Base-by-base conservation (phyloP, 257 asterid genomes). In the Penstemon eatonii region DNA sequence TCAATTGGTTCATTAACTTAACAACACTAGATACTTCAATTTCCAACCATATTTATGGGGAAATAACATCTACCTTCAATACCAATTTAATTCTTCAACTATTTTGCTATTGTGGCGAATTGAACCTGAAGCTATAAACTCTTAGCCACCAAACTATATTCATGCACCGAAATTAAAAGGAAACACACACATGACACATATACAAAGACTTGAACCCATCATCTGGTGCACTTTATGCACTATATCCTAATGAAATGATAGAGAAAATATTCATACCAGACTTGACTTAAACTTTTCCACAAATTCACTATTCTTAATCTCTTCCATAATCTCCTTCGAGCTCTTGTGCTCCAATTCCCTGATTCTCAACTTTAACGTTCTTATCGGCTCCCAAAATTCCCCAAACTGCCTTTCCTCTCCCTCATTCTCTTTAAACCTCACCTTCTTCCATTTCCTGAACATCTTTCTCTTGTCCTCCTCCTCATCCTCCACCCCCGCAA, bases 271-370 rank as follows among this genome's bases (percentile, higher is more conserved):
- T 25, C 82, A 6, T 86, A 94, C 99, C 97, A 91, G 83, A 74
- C 98, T 87, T 37, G 98, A 91, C 80, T 91, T 94, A 37, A 87
- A 77, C 76, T 94, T 94, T 79, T 72, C 98, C 60, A 91, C 86
- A 54, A 94, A 86, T 81, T 94, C 95, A 67, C 96, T 85, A 53
- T 89, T 91, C 94, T 81, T 94, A 71, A 94, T 87, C 73, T 93
- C 96, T 76, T 88, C 87, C 49, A 94, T 41, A 70, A 91, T 87
- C 82, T 87, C 99, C 39, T 75, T 75, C 39, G 97, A 86, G 74
- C 89, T 83, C 81, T 86, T 94, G 56, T 84, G 78, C 86, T 91
- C 99, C 76, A 91, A 72, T 47, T 89, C 90, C 87, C 73, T 89
- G 46, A 91, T 82, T 84, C 96, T 79, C 70, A 85, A 78, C 80